These are phyloP conservation scores for Solanum aculeatissimum DNA, from an alignment of 305 asterid species.

Conservation along the genomic window DNA sequence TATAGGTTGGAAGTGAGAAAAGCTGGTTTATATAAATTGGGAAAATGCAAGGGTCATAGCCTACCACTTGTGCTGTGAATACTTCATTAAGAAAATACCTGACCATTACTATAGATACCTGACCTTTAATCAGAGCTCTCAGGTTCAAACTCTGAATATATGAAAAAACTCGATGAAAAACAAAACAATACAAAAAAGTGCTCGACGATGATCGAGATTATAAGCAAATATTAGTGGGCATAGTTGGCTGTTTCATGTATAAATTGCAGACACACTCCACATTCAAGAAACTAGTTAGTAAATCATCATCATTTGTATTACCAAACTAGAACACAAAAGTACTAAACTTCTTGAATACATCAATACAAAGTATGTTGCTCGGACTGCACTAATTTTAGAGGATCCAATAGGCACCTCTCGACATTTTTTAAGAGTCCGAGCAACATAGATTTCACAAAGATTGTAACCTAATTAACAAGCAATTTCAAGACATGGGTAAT, in stretches of 20 bases:
- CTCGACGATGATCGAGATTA: neutral
- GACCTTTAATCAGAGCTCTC: neutral
- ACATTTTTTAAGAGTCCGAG: neutral
- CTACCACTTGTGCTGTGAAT: neutral
- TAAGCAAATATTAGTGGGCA: neutral
- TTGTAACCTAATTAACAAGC: neutral
- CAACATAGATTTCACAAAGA: neutral
- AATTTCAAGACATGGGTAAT: slow-evolving; percentile 22
- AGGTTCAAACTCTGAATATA: neutral
- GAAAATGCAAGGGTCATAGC: neutral
- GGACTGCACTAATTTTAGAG: neutral
- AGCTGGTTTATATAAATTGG: neutral
- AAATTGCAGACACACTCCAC: neutral
- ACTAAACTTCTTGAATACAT: neutral
- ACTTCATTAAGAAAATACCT: neutral
- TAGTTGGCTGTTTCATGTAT: neutral
- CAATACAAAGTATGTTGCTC: neutral
- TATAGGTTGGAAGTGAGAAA: neutral
- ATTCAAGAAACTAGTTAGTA: no score
- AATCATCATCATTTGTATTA: no score
- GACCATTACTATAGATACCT: no score
- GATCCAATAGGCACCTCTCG: neutral
- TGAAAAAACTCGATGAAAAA: neutral
- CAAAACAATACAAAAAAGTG: no score
- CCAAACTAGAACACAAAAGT: neutral